Conservation (phyloP, 2,329 filamentous ascomycete genomes). For the Microdochium nivale region DNA sequence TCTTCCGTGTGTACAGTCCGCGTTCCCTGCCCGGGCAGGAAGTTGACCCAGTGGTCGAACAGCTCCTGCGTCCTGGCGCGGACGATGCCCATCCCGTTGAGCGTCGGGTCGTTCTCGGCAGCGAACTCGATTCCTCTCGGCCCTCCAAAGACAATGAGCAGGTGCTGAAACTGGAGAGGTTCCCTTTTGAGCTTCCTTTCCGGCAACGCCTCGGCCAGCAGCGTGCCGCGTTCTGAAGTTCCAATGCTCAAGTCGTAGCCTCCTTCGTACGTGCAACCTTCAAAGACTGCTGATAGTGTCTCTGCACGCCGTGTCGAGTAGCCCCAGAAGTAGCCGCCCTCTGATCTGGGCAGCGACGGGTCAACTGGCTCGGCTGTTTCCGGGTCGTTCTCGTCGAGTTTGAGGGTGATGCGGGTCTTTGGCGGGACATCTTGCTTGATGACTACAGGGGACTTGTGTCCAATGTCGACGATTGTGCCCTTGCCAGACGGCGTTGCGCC, state of each 20-base stretch:
- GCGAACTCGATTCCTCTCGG: slow-evolving; percentile 73
- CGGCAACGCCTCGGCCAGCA: slow-evolving; percentile 37
- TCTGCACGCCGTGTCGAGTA: slow-evolving; percentile 60
- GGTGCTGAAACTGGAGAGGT: slow-evolving; percentile 50
- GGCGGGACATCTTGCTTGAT: slow-evolving; percentile 55
- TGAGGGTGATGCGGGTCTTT: slow-evolving; percentile 66
- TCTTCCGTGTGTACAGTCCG: slow-evolving; percentile 79
- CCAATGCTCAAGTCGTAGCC: slow-evolving; percentile 80
- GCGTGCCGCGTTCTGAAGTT: slow-evolving; percentile 67
- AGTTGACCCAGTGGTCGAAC: slow-evolving; percentile 80
- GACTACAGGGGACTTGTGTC: slow-evolving; percentile 43
- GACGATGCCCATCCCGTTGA: slow-evolving; percentile 52
- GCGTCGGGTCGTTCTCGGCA: slow-evolving; percentile 48
- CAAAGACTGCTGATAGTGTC: slow-evolving; percentile 66
- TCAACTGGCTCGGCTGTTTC: slow-evolving; percentile 51
- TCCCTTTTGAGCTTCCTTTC: slow-evolving; percentile 23
- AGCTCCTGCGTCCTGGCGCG: slow-evolving; percentile 58
- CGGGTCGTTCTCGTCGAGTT: slow-evolving; percentile 42
- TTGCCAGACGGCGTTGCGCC: slow-evolving; percentile 29
- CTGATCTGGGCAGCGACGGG: slow-evolving; percentile 60
- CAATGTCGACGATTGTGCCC: slow-evolving; percentile 50
- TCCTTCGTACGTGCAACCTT: slow-evolving; percentile 63
- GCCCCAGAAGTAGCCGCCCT: slow-evolving; percentile 82
- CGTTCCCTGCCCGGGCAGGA: slow-evolving; percentile 72
- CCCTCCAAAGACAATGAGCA: slow-evolving; percentile 73